phyloP scores from a whole-genome alignment of 495 filamentous ascomycete species.

The Penicillium cinerascens region DNA sequence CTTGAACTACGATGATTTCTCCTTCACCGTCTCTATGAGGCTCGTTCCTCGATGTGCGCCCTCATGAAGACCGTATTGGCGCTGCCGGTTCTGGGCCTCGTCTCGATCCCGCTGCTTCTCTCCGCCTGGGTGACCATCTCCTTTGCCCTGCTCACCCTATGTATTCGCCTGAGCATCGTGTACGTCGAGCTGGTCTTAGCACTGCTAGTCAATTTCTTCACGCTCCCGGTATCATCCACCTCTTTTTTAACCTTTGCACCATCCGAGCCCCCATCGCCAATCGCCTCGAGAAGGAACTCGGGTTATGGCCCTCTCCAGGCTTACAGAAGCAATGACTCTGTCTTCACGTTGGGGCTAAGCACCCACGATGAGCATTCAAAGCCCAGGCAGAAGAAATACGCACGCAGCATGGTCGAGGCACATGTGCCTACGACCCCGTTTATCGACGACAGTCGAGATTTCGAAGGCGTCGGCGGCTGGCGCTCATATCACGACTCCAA shows the following conservation, averaged over 20 bases:
- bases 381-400: slow-evolving; percentile 16
- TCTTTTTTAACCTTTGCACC: slow-evolving; percentile 33
- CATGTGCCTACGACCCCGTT: slow-evolving; percentile 16
- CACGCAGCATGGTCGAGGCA: slow-evolving; percentile 22
- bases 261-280: slow-evolving; percentile 31
- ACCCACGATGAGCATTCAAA: slow-evolving; percentile 10
- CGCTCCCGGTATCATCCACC: slow-evolving; percentile 32
- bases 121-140: slow-evolving; percentile 67
- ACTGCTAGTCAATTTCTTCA: slow-evolving; percentile 56
- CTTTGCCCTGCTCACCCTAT: slow-evolving; percentile 61
- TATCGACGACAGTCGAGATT: slow-evolving; percentile 59
- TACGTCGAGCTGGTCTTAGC: slow-evolving; percentile 66
- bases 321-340: slow-evolving; percentile 14
- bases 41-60: slow-evolving; percentile 6
- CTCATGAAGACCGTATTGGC: slow-evolving; percentile 53
- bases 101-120: slow-evolving; percentile 65
- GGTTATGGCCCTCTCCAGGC: slow-evolving; percentile 19
- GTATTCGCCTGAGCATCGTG: slow-evolving; percentile 61
- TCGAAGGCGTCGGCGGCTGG: slow-evolving; percentile 86
- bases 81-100: slow-evolving; percentile 59
- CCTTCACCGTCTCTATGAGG: not conserved
- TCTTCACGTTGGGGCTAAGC: slow-evolving; percentile 11
- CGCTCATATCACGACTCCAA: slow-evolving; percentile 33
- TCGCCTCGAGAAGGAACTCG: slow-evolving; percentile 26
- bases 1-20: not conserved